Percentiles rank a stretch among this genome's conserved stretches.
These are phyloP conservation scores for Ilyonectria mors-panacis DNA, from an alignment of 2,329 filamentous ascomycete genomes.

Conservation along the genomic window DNA sequence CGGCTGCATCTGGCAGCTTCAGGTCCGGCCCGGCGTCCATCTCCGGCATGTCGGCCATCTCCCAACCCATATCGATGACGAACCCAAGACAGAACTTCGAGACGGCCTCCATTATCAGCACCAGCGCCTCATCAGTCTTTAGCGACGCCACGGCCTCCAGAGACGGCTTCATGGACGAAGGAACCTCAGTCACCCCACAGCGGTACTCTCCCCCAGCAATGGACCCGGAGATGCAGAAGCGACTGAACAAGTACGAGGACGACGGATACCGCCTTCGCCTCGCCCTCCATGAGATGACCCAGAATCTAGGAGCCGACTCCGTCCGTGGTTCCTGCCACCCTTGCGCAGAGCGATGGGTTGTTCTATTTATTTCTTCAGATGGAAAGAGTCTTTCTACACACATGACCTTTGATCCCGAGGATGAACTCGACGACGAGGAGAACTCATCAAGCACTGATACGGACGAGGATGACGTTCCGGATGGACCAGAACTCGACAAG, in stretches of 20 bases:
- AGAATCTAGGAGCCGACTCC: conserved; percentile 74
- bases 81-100: conserved; percentile 72
- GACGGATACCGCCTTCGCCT: conserved; percentile 76
- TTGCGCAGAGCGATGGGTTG: conserved; percentile 86
- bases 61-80: conserved; percentile 76
- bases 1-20: conserved; percentile 72
- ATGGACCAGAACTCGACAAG: conserved; percentile 77
- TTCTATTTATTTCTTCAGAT: conserved; percentile 83
- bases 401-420: conserved; percentile 80
- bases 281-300: conserved; percentile 79
- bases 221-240: conserved; percentile 61
- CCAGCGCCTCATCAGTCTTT: conserved; percentile 79
- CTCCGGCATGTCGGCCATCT: conserved; percentile 78
- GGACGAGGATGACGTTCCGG: conserved; percentile 73
- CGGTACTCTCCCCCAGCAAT: conserved; percentile 69
- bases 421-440: conserved; percentile 76
- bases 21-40: conserved; percentile 77
- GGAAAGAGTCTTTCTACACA: conserved; percentile 78
- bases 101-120: conserved; percentile 79
- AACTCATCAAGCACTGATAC: conserved; percentile 73
- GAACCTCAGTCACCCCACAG: conserved; percentile 63
- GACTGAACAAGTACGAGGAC: conserved; percentile 70
- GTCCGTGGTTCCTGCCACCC: conserved; percentile 81
- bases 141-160: conserved; percentile 77
- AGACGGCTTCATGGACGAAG: conserved; percentile 74